Base-by-base conservation (phyloP, 345 rosid species). In the Hibiscus mutabilis region DNA sequence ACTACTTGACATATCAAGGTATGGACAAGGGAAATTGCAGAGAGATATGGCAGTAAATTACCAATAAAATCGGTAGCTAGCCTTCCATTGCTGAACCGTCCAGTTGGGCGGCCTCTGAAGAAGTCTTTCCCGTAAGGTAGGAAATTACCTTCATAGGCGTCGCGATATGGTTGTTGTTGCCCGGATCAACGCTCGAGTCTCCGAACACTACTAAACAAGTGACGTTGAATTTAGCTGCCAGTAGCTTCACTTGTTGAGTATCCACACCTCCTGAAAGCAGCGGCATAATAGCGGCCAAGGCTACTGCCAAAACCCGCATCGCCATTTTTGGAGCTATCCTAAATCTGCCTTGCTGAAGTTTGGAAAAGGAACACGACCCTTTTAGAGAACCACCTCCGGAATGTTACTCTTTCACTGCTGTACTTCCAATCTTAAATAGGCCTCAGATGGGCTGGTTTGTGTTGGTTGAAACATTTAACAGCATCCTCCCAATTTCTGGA, bases 151-250 rank as follows among this genome's bases (percentile, higher is more conserved):
- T 66, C 55, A 66, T 44, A 2, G 35, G 6, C 21, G 69, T 66
- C 22, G 33, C 69, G 14, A 66, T n/a, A 3, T 14, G 14, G 56
- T 66, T 66, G 56, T 66, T 66, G 14, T 66, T 66, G 37, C 69
- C 69, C 22, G 69, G 56, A 66, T 66, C 69, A 46, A 91, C 96
- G 74, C 93, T 89, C 2, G 92, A 93, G 79, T 93, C 98, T 25
- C 97, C 98, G 44, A 93, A 93, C 24, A 88, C 96, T 59, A 93
- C 12, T 4, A 93, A 77, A 0, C 86, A 85, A 6, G 89, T 82
- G 33, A 91, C 77, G 44, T 93, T 91, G 78, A 83, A 53, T 66
- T 78, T 80, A 0, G 84, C 77, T 1, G 91, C 89, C 73, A 85
- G 8, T 37, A 73, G 81, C 60, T 74, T 77, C 22, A 82, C 60